These are phyloP conservation scores for Nicotiana attenuata DNA, from an alignment of 257 asterid species.

Conservation along the genomic window DNA sequence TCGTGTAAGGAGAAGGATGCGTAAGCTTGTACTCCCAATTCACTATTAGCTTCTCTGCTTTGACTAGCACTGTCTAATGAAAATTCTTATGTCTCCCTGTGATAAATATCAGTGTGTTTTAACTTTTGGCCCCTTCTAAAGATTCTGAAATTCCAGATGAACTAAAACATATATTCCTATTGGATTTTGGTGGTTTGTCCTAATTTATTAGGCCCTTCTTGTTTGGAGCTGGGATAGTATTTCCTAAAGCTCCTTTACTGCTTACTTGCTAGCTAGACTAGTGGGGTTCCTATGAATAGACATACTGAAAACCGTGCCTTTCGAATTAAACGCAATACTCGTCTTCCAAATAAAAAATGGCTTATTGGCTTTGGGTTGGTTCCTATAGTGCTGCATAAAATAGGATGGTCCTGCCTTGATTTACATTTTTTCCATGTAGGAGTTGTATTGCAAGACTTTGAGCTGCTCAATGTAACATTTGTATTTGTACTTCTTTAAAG, in stretches of 20 bases:
- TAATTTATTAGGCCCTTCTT: not conserved
- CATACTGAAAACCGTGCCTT: not conserved
- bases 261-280: not conserved
- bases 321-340: not conserved
- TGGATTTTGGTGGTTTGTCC: not conserved
- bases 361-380: not conserved
- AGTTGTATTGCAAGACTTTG: not conserved
- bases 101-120: not conserved
- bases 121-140: not conserved
- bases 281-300: not conserved
- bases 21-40: slow-evolving; percentile 40
- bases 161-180: not conserved
- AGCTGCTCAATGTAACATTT: not conserved
- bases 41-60: not conserved
- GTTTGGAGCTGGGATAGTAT: not conserved
- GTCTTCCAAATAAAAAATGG: not conserved
- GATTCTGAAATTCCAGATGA: not conserved
- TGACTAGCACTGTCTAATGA: not conserved
- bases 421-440: not conserved
- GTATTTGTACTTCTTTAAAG: not conserved
- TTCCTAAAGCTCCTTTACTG: not conserved
- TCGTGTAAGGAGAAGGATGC: slow-evolving; percentile 41
- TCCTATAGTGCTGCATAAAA: not conserved
- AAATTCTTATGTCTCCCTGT: not conserved
- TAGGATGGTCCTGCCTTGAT: not conserved